These are phyloP conservation scores for Xerocomus minutiporus DNA, from an alignment of 1,284 basidiomycete genomes.

Conservation along the genomic window DNA sequence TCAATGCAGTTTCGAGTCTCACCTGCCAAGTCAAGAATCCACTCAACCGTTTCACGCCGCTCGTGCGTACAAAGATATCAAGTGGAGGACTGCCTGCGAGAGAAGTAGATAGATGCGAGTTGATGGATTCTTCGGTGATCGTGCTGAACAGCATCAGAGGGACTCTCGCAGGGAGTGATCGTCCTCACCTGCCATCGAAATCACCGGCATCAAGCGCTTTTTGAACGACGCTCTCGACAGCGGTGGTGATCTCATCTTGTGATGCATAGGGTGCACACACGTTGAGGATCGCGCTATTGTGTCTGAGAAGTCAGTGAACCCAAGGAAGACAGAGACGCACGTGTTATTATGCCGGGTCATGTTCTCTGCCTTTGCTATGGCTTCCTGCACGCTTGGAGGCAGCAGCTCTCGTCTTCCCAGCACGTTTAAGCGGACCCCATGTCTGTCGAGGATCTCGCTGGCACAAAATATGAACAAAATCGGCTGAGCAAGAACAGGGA, in stretches of 20 bases:
- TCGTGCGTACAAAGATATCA: conserved; percentile 90
- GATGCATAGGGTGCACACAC: conserved; percentile 94
- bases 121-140: conserved; percentile 66
- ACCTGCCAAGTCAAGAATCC: conserved; percentile 97
- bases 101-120: conserved; percentile 63
- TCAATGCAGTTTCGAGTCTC: conserved; percentile 17
- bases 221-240: conserved; percentile 59
- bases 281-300: conserved; percentile 79
- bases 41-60: conserved; percentile 85
- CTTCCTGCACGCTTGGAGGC: conserved; percentile 68
- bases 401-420: conserved; percentile 78
- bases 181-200: conserved; percentile 31
- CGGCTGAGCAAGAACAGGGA: neutral
- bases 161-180: neutral
- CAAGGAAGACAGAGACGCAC: conserved; percentile 28
- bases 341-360: conserved; percentile 73
- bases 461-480: neutral
- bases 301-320: too few relatives aligned
- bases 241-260: conserved; percentile 85
- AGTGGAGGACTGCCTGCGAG: conserved; percentile 72
- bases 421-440: conserved; percentile 84
- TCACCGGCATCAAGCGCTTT: conserved; percentile 42
- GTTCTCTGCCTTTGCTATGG: conserved; percentile 71
- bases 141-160: conserved; percentile 30
- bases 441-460: conserved; percentile 73